Evolutionary conservation across 306 rosid genomes (phyloP), one percentile per base, ranked within the genome.

Genomic region (Ziziphus jujuba): DNA sequence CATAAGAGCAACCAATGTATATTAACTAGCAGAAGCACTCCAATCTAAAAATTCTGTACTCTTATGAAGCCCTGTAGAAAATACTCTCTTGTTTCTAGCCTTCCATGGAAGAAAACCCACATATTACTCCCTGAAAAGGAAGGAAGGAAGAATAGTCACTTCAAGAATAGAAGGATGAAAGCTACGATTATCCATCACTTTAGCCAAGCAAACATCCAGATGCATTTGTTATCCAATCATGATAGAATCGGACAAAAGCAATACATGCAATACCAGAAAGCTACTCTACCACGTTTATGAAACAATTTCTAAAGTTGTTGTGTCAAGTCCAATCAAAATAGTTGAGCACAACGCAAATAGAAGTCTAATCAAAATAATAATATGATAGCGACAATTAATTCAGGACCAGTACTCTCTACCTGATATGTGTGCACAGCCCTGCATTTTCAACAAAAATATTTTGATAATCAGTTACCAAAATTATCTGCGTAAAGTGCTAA

Each of bases 41-140:
- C 12, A 12, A 9, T 10, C 45, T 10, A 12, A 8, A 40, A 40
- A 8, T 7, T 7, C 11, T 2, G 15, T 9, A 9, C 45, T 12
- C 12, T 2, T 6, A 1, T 40, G 13, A 2, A 9, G 10, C 45
- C 12, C 14, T 6, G 2, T 10, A 2, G 45, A 1, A 40, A 40
- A 8, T 8, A 3, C 15, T 9, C 13, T 10, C 15, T 12, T 8
- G 45, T 8, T 12, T 40, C 45, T 40, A 8, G 1, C 55, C 20
- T 50, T 50, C 55, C 20, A 4, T 50, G 3, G 55, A 16, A 6
- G 55, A 50, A 50, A 16, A 50, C 22, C 22, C 55, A 4, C 55
- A 20, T 16, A 19, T 17, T 71, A 79, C 68, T 75, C 82, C 84
- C 84, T 79, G 82, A 25, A 60, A 57, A 59, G 31, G 7, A 56